Conservation (phyloP, 768 basidiomycete species). For the Tulasnella sp. region DNA sequence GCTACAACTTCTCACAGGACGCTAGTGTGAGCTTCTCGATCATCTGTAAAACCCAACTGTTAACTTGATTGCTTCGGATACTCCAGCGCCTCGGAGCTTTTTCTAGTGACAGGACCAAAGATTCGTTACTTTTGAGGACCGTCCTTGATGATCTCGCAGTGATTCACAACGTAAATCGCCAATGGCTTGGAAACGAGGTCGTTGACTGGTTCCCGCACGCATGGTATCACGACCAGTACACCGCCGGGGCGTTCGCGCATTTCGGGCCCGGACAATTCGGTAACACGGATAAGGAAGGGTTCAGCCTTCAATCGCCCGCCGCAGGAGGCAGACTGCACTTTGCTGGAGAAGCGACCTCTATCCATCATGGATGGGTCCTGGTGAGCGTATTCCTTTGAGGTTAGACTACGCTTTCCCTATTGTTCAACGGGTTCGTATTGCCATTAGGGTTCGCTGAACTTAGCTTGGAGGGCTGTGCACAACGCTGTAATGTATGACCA, state of each 20-base stretch:
- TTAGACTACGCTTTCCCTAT: no score
- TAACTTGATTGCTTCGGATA: slow-evolving; percentile 18
- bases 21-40: slow-evolving; percentile 26
- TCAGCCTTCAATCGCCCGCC: slow-evolving; percentile 17
- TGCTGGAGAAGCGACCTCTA: slow-evolving; percentile 31
- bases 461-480: not conserved
- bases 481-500: not conserved
- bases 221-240: slow-evolving; percentile 24
- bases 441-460: not conserved
- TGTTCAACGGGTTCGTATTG: no score
- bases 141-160: slow-evolving; percentile 26
- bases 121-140: slow-evolving; percentile 23
- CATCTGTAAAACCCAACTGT: slow-evolving; percentile 21
- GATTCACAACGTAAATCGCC: slow-evolving; percentile 24
- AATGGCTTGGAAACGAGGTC: slow-evolving; percentile 19
- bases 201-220: slow-evolving; percentile 23
- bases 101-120: no score
- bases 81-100: no score
- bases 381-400: no score
- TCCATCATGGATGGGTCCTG: slow-evolving; percentile 24
- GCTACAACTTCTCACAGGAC: slow-evolving; percentile 27
- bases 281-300: slow-evolving; percentile 15
- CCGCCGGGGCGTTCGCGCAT: slow-evolving; percentile 28
- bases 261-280: slow-evolving; percentile 32
- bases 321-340: slow-evolving; percentile 27